Percentiles rank a stretch among this genome's conserved stretches.
phyloP scores from a whole-genome alignment of 2,329 filamentous ascomycete species.

The Diaporthe sp. region DNA sequence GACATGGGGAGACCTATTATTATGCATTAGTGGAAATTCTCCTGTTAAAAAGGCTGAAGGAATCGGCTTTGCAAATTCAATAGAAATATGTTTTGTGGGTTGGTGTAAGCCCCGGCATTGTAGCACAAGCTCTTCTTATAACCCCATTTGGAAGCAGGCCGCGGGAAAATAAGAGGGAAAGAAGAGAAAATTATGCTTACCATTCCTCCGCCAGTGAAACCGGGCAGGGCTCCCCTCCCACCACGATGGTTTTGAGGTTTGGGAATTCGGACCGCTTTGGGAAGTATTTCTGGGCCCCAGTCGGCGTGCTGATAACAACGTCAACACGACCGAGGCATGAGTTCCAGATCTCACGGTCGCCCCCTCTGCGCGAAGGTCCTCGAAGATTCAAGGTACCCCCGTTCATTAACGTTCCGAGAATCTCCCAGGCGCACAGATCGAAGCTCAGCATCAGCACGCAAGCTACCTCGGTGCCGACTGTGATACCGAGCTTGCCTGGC shows the following conservation, averaged over 20 bases:
- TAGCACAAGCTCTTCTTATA: neutral
- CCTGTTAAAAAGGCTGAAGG: neutral
- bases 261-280: slow-evolving; percentile 58
- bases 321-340: slow-evolving; percentile 63
- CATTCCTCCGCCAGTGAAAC: slow-evolving; percentile 67
- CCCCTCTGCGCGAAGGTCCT: slow-evolving; percentile 52
- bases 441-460: slow-evolving; percentile 72
- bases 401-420: slow-evolving; percentile 70
- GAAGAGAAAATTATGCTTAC: slow-evolving; percentile 44
- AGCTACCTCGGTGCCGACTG: slow-evolving; percentile 64
- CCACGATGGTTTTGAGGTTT: slow-evolving; percentile 66
- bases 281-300: slow-evolving; percentile 64
- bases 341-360: slow-evolving; percentile 54
- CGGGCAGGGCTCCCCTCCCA: slow-evolving; percentile 62
- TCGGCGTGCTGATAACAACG: slow-evolving; percentile 69
- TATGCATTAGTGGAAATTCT: neutral
- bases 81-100: neutral
- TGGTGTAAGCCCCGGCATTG: neutral
- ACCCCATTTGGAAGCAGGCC: neutral
- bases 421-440: slow-evolving; percentile 75
- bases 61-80: neutral
- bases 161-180: too few species aligned
- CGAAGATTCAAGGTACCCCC: slow-evolving; percentile 69
- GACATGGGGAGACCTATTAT: slow-evolving; percentile 53
- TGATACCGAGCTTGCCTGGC: slow-evolving; percentile 66